A percentile compares a stretch with the other conserved stretches of the same genome.
Conservation (phyloP, 2,329 filamentous ascomycete genomes). For the Cladosporium sp. region DNA sequence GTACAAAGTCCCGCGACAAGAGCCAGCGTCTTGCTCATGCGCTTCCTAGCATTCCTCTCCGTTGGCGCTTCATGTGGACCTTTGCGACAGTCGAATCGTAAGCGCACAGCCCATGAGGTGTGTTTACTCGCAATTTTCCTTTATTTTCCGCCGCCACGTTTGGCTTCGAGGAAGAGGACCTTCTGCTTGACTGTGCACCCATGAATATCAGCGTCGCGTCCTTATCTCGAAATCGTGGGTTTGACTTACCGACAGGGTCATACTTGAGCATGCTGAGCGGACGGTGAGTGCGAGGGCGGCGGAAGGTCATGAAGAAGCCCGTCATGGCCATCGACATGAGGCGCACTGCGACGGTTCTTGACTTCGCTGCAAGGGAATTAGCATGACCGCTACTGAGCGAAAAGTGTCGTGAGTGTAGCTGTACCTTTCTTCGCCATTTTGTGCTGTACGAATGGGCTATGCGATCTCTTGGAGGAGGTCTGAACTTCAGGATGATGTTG, state of each 20-base stretch:
- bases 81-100: too few relatives aligned
- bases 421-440: constrained; percentile 32
- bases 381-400: background rate
- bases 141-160: constrained; percentile 62
- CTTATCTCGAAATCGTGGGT: too few relatives aligned
- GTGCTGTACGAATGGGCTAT: background rate
- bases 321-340: constrained; percentile 99
- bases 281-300: constrained; percentile 72
- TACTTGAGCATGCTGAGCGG: constrained; percentile 99
- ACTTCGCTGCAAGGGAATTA: constrained; percentile 63
- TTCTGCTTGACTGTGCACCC: constrained; percentile 72
- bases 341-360: constrained; percentile 87
- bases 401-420: background rate
- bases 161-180: constrained; percentile 92
- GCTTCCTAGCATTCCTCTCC: too few relatives aligned
- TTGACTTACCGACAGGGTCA: constrained; percentile 80
- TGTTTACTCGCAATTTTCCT: too few relatives aligned
- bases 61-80: too few relatives aligned
- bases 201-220: background rate
- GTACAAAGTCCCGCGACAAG: too few relatives aligned
- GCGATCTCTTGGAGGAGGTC: background rate
- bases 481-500: background rate
- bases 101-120: too few relatives aligned
- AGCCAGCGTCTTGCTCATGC: too few relatives aligned
- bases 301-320: constrained; percentile 82